These are phyloP conservation scores for Pyrenophora tritici-repentis DNA, from an alignment of 2,329 filamentous ascomycete species.

Conservation along the genomic window DNA sequence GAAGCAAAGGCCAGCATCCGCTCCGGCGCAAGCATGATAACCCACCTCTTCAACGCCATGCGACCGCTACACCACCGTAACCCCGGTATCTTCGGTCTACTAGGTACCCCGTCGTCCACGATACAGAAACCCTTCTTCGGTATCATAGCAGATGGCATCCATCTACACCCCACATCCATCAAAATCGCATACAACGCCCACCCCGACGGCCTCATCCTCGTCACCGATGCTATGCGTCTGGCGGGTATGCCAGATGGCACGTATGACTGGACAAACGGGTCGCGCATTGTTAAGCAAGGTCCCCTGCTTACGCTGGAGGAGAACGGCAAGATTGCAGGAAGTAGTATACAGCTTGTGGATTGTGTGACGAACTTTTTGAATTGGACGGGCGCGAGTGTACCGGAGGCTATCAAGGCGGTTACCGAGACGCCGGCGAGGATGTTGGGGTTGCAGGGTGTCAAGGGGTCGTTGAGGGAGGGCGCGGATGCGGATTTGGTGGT, in stretches of 20 bases:
- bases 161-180: conserved; percentile 84
- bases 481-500: conserved; percentile 66
- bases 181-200: conserved; percentile 89
- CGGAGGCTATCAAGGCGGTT: conserved; percentile 72
- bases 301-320: conserved; percentile 75
- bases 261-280: conserved; percentile 83
- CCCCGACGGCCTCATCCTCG: conserved; percentile 81
- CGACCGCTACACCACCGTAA: conserved; percentile 87
- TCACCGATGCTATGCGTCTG: conserved; percentile 91
- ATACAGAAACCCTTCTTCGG: conserved; percentile 74
- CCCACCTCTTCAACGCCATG: conserved; percentile 95
- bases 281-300: conserved; percentile 71
- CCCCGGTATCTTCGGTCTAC: conserved; percentile 84
- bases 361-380: conserved; percentile 81
- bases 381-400: conserved; percentile 71
- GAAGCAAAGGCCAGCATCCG: conserved; percentile 72
- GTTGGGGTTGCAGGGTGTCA: conserved; percentile 69
- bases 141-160: conserved; percentile 87
- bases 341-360: conserved; percentile 74
- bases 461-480: conserved; percentile 61
- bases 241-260: conserved; percentile 81
- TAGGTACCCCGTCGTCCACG: conserved; percentile 59
- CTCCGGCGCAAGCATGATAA: conserved; percentile 86
- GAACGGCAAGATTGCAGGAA: conserved; percentile 62
- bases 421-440: conserved; percentile 78